Base-by-base conservation (phyloP, 1,284 basidiomycete genomes). In the Austropuccinia psidii region DNA sequence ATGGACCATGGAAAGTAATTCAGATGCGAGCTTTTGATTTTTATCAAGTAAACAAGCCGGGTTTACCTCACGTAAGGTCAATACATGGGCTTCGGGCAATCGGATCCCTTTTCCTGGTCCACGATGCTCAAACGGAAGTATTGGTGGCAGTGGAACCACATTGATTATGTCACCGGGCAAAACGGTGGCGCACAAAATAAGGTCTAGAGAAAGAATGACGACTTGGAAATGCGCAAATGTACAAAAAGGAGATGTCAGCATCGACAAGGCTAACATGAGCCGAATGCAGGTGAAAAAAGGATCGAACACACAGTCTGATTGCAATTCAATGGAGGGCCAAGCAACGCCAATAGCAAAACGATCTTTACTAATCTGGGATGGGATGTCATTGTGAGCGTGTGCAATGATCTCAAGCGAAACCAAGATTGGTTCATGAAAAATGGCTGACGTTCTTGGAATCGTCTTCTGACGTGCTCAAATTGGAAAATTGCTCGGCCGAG, bases 91-190 rank as follows among this genome's bases (percentile, higher is more conserved):
- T 39, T 52, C 57, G 11, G 69, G 69, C n/a, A 72, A 47, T 39
- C 33, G 31, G 33, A 62, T 62, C 2, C 69, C 69, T 41, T 47
- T 50, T 11, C 69, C 69, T 52, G 69, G 69, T 8, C 45, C 57
- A 39, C 21, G 19, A 61, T 72, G 68, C n/a, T 60, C 39, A 8
- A 33, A 19, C 11, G 29, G 45, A 0, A 66, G 33, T n/a, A 62
- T 64, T 9, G 69, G 58, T 5, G 69, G 69, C 2, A 73, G 60
- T 21, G 69, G 60, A 21, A 24, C n/a, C 9, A 73, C 21, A 33
- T 21, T 55, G 11, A 73, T 37, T 9, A 29, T 15, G 17, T 73
- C 35, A 5, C 69, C 60, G 9, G 39, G 29, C 13, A 0, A 13
- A 29, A 64, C 41, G 5, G 4, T 33, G 15, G 49, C 37, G 4